Percentiles rank a stretch among this genome's conserved stretches.
Conservation (phyloP, 257 asterid species). For the Cruciata laevipes region DNA sequence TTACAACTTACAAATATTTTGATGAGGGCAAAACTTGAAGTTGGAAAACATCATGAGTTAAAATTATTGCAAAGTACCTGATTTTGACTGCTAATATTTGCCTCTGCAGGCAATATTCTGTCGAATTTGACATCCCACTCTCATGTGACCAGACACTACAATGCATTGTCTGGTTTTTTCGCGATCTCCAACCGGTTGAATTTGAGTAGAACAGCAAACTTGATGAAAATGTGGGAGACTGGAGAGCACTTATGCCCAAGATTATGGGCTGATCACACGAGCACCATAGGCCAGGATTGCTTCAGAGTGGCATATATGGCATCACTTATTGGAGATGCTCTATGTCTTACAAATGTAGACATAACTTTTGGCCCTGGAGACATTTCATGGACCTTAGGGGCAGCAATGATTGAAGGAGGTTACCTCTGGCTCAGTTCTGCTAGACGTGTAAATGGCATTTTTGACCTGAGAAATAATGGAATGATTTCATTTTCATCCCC, state of each 20-base stretch:
- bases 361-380: constrained; percentile 72
- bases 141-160: constrained; percentile 36
- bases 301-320: constrained; percentile 58
- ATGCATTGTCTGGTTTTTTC: constrained; percentile 72
- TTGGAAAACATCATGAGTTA: not conserved
- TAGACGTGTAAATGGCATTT: constrained; percentile 16
- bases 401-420: constrained; percentile 64
- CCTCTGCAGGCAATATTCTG: constrained; percentile 40
- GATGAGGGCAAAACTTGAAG: too few species aligned
- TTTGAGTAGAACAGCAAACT: constrained; percentile 46
- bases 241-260: constrained; percentile 45
- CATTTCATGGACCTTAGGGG: constrained; percentile 78
- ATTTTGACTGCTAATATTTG: constrained; percentile 5
- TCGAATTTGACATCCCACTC: constrained; percentile 37
- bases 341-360: constrained; percentile 49
- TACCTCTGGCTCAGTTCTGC: constrained; percentile 36
- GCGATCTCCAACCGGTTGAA: constrained; percentile 51
- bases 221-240: constrained; percentile 41
- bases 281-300: constrained; percentile 38
- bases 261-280: constrained; percentile 29
- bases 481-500: constrained; percentile 32
- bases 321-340: constrained; percentile 54
- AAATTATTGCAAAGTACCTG: not conserved
- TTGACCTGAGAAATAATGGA: constrained; percentile 16
- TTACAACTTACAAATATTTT: not conserved